Evolutionary conservation across 2,329 filamentous ascomycete genomes (phyloP), one percentile per base, ranked within the genome.

Genomic region (Colletotrichum sp.): DNA sequence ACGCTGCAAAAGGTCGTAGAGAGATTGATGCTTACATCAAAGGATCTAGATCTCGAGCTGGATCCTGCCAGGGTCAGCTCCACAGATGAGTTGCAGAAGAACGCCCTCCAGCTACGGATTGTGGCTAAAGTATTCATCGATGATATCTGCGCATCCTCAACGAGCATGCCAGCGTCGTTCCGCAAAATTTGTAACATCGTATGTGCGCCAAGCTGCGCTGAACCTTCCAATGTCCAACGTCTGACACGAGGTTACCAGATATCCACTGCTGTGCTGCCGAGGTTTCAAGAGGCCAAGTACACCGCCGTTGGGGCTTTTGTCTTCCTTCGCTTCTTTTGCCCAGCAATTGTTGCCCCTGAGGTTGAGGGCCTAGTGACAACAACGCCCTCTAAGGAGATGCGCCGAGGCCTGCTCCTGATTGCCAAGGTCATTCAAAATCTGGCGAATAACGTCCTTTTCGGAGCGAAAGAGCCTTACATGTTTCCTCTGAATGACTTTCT

Each of bases 401-500:
- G 93, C 22, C 89, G 93, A 70, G 92, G 93, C 6, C 86, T 94
- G 8, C 86, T 94, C 34, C 87, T 94, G 36, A 94, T 94, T 78
- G 92, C 93, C 66, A 94, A 94, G 81, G 90, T 94, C 74, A 90
- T 94, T 26, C 93, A 94, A 79, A 94, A 94, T 80, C 85, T 94
- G 44, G 93, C 93, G 44, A 94, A 94, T 79, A 94, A 94, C 74
- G 92, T 94, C 32, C 86, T 94, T 2, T 94, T 94, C 78, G 93
- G 93, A 6, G 92, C 92, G 39, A 94, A 94, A 82, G 93, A 94
- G 80, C 91, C 92, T 5, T 94, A 93, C 80, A 94, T 94, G 93
- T 93, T 92, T 77, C 92, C 93, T 2, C 84, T 94, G 26, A 94
- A 94, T 80, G 90, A 93, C 74, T 94, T 94, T 76, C 83, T 94